A percentile compares a stretch with the other conserved stretches of the same genome.
Conservation (phyloP, 2,329 filamentous ascomycete genomes). For the Cladophialophora yegresii region DNA sequence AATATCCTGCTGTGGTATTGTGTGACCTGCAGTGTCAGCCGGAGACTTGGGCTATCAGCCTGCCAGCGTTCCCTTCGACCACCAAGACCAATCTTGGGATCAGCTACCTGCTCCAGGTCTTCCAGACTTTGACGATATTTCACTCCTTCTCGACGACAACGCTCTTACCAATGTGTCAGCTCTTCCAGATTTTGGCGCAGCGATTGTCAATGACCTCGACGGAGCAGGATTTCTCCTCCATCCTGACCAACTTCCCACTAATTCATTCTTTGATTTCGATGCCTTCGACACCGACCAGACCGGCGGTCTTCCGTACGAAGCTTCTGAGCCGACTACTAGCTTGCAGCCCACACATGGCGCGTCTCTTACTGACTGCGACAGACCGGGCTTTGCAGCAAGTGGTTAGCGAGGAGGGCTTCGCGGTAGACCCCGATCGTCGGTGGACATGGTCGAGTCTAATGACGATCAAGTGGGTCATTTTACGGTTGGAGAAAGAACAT, state of each 20-base stretch:
- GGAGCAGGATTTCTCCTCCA: constrained; percentile 49
- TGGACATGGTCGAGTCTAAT: constrained; percentile 50
- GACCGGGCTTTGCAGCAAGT: constrained; percentile 56
- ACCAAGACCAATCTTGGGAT: constrained; percentile 42
- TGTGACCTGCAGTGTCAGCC: constrained; percentile 99
- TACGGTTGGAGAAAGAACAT: constrained; percentile 46
- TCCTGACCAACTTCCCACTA: constrained; percentile 50
- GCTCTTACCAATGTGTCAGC: constrained; percentile 66
- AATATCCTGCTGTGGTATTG: constrained; percentile 99
- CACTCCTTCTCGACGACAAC: constrained; percentile 61
- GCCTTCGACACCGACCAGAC: constrained; percentile 50
- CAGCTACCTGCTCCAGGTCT: constrained; percentile 55
- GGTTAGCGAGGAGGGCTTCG: constrained; percentile 47
- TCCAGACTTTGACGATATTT: constrained; percentile 70
- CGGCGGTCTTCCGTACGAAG: constrained; percentile 52
- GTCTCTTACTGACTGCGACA: constrained; percentile 57
- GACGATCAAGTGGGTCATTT: constrained; percentile 50
- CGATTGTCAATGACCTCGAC: constrained; percentile 71
- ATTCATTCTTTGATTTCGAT: constrained; percentile 59
- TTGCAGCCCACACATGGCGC: constrained; percentile 58
- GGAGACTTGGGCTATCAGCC: constrained; percentile 60
- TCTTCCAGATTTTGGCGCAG: constrained; percentile 74
- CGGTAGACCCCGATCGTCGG: constrained; percentile 41
- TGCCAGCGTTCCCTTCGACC: constrained; percentile 45
- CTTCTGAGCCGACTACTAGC: constrained; percentile 54